Percentiles rank a stretch among this genome's conserved stretches.
These are phyloP conservation scores for Chlorella ohadii DNA, from an alignment of 139 green algal species.

Conservation along the genomic window DNA sequence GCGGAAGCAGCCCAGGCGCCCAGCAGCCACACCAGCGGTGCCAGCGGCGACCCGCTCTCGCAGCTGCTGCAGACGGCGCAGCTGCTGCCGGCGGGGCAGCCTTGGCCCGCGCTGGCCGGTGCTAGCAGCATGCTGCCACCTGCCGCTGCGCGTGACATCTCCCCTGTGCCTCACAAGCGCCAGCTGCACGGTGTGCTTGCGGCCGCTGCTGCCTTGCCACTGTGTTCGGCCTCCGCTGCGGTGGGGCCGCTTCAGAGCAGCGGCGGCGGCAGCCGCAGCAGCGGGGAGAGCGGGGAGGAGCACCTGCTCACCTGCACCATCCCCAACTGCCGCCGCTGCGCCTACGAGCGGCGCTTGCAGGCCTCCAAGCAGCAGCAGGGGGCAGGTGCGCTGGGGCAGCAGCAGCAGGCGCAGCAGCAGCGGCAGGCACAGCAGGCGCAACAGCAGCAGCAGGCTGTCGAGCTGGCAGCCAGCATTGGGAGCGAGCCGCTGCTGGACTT, in stretches of 20 bases:
- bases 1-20: background rate
- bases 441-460: background rate
- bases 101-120: background rate
- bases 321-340: background rate
- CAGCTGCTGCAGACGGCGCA: background rate
- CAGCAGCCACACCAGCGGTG: background rate
- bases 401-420: background rate
- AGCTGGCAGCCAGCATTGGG: too few relatives aligned
- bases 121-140: too few relatives aligned
- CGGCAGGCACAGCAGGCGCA: background rate
- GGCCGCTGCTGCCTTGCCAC: background rate
- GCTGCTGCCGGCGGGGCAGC: background rate
- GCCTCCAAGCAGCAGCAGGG: background rate
- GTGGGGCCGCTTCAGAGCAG: background rate
- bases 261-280: background rate
- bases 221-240: background rate
- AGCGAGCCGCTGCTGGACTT: too few relatives aligned
- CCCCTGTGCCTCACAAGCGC: too few relatives aligned
- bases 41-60: background rate
- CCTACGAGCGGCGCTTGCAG: background rate
- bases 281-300: background rate
- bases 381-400: background rate
- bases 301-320: background rate
- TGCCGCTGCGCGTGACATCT: too few relatives aligned
- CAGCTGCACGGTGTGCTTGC: background rate